phyloP scores from a whole-genome alignment of 2,329 filamentous ascomycete species.

The Pezicula rhizophila region DNA sequence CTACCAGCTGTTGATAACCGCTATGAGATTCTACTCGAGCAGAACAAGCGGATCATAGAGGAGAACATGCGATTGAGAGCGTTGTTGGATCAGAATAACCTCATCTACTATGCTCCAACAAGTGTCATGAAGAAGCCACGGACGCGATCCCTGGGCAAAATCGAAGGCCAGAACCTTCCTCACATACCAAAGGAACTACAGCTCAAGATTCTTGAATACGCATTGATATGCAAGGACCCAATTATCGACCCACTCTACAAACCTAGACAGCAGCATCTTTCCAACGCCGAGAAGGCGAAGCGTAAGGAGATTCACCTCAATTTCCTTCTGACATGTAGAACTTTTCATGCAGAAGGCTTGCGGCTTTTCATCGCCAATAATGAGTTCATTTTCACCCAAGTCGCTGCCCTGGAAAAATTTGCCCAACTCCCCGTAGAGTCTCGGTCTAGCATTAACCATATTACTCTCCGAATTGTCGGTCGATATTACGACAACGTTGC shows the following conservation, averaged over 20 bases:
- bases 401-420: constrained; percentile 43
- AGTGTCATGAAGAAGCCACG: neutral
- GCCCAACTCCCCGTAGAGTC: constrained; percentile 36
- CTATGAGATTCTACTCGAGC: constrained; percentile 5
- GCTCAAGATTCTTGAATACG: constrained; percentile 44
- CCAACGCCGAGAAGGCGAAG: constrained; percentile 33
- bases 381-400: constrained; percentile 48
- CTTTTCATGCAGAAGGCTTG: constrained; percentile 43
- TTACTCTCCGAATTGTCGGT: constrained; percentile 48
- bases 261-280: constrained; percentile 36
- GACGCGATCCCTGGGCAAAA: neutral
- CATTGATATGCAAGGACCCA: constrained; percentile 41
- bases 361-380: constrained; percentile 47
- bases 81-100: constrained; percentile 9
- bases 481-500: constrained; percentile 48
- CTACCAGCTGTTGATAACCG: constrained; percentile 1
- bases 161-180: constrained; percentile 25
- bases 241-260: constrained; percentile 50
- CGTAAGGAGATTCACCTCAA: constrained; percentile 46
- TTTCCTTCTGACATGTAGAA: constrained; percentile 45
- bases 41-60: constrained; percentile 6
- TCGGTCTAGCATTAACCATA: constrained; percentile 37
- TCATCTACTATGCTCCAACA: neutral
- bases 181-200: constrained; percentile 47
- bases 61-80: constrained; percentile 8